phyloP scores from a whole-genome alignment of 768 basidiomycete genomes.

The Lactifluus pinguis region DNA sequence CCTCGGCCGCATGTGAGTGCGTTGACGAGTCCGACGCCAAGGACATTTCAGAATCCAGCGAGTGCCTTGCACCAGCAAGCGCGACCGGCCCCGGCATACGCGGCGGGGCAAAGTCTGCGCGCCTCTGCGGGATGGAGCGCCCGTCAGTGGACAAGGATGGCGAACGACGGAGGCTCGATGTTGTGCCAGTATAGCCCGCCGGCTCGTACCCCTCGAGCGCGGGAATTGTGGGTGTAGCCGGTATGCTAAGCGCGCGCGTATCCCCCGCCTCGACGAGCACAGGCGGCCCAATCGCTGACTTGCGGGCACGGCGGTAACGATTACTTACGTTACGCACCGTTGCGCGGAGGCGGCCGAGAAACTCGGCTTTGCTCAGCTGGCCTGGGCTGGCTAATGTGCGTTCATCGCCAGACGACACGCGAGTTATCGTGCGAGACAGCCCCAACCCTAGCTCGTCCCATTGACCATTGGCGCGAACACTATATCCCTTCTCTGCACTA shows the following conservation, averaged over 20 bases:
- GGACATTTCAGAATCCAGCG: slow-evolving; percentile 21
- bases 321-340: slow-evolving; percentile 65
- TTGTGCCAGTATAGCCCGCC: slow-evolving; percentile 35
- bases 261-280: slow-evolving; percentile 27
- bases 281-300: slow-evolving; percentile 53
- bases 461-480: slow-evolving; percentile 25
- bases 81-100: slow-evolving; percentile 26
- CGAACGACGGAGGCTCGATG: slow-evolving; percentile 40
- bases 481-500: slow-evolving; percentile 26
- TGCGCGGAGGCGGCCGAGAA: slow-evolving; percentile 50
- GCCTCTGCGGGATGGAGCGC: slow-evolving; percentile 55
- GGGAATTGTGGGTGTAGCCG: slow-evolving; percentile 6
- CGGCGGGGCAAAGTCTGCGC: slow-evolving; percentile 62
- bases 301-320: slow-evolving; percentile 30
- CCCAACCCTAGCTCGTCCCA: slow-evolving; percentile 37
- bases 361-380: slow-evolving; percentile 63
- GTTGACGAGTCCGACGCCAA: slow-evolving; percentile 28
- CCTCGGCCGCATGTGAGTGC: slow-evolving; percentile 34
- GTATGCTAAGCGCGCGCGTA: slow-evolving; percentile 9
- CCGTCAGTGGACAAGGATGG: slow-evolving; percentile 58
- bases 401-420: slow-evolving; percentile 16
- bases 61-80: slow-evolving; percentile 12
- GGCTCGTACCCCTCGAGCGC: slow-evolving; percentile 16
- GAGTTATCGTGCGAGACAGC: slow-evolving; percentile 35
- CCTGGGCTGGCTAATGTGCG: slow-evolving; percentile 34